Evolutionary conservation across 179 eudicot genomes (phyloP).

Genomic region (Amaranthus tricolor): DNA sequence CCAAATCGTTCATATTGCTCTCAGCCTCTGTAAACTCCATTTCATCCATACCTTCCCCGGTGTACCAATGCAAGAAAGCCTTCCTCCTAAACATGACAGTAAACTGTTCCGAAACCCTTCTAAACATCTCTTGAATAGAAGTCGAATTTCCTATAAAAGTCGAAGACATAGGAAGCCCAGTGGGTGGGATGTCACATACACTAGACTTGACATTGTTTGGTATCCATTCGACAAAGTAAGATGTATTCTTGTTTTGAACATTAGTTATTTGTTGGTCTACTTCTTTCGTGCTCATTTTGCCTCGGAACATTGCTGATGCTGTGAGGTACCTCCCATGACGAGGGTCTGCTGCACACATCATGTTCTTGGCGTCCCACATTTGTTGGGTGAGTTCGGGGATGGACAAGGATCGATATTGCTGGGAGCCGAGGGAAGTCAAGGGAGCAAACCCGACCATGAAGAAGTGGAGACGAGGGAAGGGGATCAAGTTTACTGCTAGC

Average conservation of each 20-base stretch:
- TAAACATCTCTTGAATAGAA: slow-evolving; percentile 49
- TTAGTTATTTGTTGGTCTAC: slow-evolving; percentile 57
- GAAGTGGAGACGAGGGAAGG: slow-evolving; percentile 79
- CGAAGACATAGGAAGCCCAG: slow-evolving; percentile 42
- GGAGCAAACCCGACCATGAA: slow-evolving; percentile 97
- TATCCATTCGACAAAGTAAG: slow-evolving; percentile 56
- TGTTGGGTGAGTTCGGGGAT: slow-evolving; percentile 90
- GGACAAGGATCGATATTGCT: slow-evolving; percentile 73
- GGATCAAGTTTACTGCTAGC: slow-evolving; percentile 68
- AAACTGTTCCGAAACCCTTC: slow-evolving; percentile 43
- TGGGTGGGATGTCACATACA: slow-evolving; percentile 54
- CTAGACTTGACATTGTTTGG: slow-evolving; percentile 56
- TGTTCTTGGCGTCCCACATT: slow-evolving; percentile 88
- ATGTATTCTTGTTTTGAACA: slow-evolving; percentile 51
- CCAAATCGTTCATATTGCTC: slow-evolving; percentile 59
- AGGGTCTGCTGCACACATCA: slow-evolving; percentile 96
- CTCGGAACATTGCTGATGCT: slow-evolving; percentile 59
- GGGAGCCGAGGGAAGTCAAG: slow-evolving; percentile 79
- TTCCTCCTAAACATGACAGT: slow-evolving; percentile 51
- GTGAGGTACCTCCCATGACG: slow-evolving; percentile 81
- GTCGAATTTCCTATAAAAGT: slow-evolving; percentile 53
- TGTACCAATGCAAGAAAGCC: slow-evolving; percentile 62
- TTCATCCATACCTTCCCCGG: slow-evolving; percentile 57
- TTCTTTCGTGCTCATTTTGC: slow-evolving; percentile 92
- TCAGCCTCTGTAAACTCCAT: slow-evolving; percentile 61